A percentile compares a stretch with the other conserved stretches of the same genome.
phyloP scores from a whole-genome alignment of 75 land plant genomes.

The Picea sitchensis region DNA sequence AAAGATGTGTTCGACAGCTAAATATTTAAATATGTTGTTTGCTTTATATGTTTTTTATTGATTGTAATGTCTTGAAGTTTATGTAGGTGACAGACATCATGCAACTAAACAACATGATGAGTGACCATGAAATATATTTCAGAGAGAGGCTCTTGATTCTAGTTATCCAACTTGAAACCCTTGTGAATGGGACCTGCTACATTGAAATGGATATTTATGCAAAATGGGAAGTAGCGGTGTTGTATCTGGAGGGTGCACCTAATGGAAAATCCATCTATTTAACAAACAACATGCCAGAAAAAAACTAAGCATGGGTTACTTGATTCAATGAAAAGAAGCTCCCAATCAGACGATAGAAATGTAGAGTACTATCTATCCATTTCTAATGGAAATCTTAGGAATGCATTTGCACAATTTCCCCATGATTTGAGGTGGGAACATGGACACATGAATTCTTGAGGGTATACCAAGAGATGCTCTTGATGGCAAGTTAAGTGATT shows the following conservation, averaged over 20 bases:
- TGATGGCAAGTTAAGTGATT: too few relatives aligned
- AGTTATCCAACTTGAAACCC: slow-evolving; percentile 48
- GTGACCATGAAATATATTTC: slow-evolving; percentile 91
- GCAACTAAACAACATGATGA: slow-evolving; percentile 92
- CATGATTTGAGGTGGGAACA: slow-evolving; percentile 82
- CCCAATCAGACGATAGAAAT: slow-evolving; percentile 79
- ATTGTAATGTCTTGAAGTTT: too few relatives aligned
- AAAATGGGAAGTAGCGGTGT: slow-evolving; percentile 76
- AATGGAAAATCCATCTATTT: slow-evolving; percentile 12
- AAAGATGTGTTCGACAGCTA: too few relatives aligned
- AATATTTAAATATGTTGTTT: too few relatives aligned
- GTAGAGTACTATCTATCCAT: slow-evolving; percentile 80
- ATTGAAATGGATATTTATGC: slow-evolving; percentile 31
- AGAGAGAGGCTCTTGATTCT: slow-evolving; percentile 83
- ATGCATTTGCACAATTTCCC: slow-evolving; percentile 58
- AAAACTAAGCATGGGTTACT: slow-evolving; percentile 48
- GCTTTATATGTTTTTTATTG: too few relatives aligned
- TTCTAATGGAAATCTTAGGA: slow-evolving; percentile 74
- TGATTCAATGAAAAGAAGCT: slow-evolving; percentile 71
- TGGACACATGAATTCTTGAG: neutral
- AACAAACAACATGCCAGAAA: slow-evolving; percentile 20
- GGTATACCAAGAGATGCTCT: too few relatives aligned
- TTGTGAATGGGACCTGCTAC: slow-evolving; percentile 63
- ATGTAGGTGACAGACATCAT: slow-evolving; percentile 80
- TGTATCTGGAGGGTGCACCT: slow-evolving; percentile 68